These are phyloP conservation scores for Botrytis tulipae DNA, from an alignment of 2,329 filamentous ascomycete genomes.

Conservation along the genomic window DNA sequence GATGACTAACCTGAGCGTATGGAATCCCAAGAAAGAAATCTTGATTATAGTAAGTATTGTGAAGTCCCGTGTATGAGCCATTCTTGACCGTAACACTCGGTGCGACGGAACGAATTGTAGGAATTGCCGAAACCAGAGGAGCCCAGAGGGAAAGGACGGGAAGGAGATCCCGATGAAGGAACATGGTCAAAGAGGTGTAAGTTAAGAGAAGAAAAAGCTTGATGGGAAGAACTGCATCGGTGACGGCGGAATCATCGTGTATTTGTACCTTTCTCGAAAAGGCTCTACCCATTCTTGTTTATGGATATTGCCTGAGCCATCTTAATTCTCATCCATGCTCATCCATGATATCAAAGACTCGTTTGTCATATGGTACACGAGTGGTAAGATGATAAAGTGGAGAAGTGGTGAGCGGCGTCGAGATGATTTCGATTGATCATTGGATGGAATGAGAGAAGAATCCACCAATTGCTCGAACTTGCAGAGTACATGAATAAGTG, in stretches of 20 bases:
- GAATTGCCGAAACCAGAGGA: not conserved
- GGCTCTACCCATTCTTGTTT: not conserved
- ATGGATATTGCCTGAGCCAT: not conserved
- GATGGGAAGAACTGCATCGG: not conserved
- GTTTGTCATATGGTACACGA: not conserved
- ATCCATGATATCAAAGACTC: not conserved
- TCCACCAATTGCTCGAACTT: not conserved
- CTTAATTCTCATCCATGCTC: not conserved
- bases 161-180: not conserved
- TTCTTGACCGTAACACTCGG: conserved; percentile 29
- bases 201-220: not conserved
- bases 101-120: not conserved
- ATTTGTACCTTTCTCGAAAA: not conserved
- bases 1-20: conserved; percentile 26
- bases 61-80: conserved; percentile 29
- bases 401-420: not conserved
- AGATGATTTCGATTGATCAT: not conserved
- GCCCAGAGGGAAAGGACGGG: not conserved
- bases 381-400: not conserved
- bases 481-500: not conserved
- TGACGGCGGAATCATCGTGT: not conserved
- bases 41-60: conserved; percentile 30
- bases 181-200: not conserved
- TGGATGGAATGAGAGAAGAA: not conserved
- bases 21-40: conserved; percentile 35